Percentiles rank a stretch among this genome's conserved stretches.
phyloP scores from a whole-genome alignment of 768 basidiomycete genomes.

The Agrocybe praecox region DNA sequence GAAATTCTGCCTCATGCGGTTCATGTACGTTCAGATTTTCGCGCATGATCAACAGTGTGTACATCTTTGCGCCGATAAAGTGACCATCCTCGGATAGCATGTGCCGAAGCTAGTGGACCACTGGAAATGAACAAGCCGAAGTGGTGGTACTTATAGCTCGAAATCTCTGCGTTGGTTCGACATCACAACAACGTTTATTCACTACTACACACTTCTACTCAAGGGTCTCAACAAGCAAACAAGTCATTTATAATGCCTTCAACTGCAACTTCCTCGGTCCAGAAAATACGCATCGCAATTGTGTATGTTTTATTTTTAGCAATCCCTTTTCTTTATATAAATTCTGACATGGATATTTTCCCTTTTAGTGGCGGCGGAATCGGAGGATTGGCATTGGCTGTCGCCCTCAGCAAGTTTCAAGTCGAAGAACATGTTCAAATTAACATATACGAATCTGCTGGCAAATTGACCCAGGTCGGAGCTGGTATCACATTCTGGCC shows the following conservation, averaged over 20 bases:
- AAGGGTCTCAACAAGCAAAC: background rate
- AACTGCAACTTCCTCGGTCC: background rate
- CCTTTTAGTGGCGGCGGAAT: constrained; percentile 34
- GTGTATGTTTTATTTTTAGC: constrained; percentile 1
- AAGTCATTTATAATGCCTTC: too few species aligned
- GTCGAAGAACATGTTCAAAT: constrained; percentile 30
- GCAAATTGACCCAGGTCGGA: constrained; percentile 42
- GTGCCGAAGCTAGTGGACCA: too few species aligned
- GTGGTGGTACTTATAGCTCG: too few species aligned
- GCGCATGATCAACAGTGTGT: too few species aligned
- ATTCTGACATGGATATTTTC: background rate
- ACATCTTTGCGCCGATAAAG: too few species aligned
- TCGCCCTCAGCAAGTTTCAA: constrained; percentile 4
- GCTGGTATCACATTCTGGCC: constrained; percentile 48
- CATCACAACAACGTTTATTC: too few species aligned
- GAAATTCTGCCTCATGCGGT: too few species aligned
- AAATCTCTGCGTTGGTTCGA: too few species aligned
- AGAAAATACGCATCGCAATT: constrained; percentile 5
- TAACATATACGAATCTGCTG: constrained; percentile 46
- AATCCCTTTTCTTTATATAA: background rate
- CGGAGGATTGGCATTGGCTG: constrained; percentile 32
- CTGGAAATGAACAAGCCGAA: too few species aligned
- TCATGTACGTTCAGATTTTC: too few species aligned
- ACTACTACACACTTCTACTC: too few species aligned
- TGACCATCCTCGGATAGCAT: too few species aligned